These are phyloP conservation scores for Rhodotorula kratochvilovae DNA, from an alignment of 768 basidiomycete species.

Conservation along the genomic window DNA sequence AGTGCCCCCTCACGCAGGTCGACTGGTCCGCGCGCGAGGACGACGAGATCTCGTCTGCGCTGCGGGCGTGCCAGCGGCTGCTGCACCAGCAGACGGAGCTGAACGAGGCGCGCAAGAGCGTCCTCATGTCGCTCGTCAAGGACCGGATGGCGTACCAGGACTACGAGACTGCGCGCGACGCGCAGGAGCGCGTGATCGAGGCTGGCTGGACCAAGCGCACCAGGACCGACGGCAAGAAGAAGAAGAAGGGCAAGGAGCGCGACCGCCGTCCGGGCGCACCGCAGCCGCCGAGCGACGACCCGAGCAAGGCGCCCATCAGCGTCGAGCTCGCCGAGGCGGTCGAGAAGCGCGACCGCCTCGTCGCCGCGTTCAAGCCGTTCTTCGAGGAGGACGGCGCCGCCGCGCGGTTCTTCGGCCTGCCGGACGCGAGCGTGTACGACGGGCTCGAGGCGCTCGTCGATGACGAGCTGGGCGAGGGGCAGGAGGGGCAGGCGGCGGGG, in stretches of 20 bases:
- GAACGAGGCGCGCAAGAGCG: constrained; percentile 76
- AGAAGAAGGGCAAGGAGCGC: constrained; percentile 58
- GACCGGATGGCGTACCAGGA: constrained; percentile 88
- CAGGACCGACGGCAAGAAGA: constrained; percentile 58
- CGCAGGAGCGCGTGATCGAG: constrained; percentile 78
- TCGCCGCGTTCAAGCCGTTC: constrained; percentile 65
- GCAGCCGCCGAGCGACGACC: constrained; percentile 39
- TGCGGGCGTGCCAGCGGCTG: constrained; percentile 80
- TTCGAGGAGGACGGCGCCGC: constrained; percentile 63
- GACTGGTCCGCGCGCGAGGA: constrained; percentile 56
- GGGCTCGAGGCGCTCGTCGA: constrained; percentile 52
- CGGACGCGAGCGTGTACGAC: constrained; percentile 66
- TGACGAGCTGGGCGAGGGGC: not conserved
- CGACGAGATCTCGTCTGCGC: constrained; percentile 84
- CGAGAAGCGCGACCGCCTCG: constrained; percentile 71
- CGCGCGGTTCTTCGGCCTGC: constrained; percentile 70
- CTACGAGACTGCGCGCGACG: constrained; percentile 75
- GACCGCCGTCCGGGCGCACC: constrained; percentile 46
- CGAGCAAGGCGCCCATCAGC: constrained; percentile 60
- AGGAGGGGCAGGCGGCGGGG: not conserved
- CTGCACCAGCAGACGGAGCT: constrained; percentile 68
- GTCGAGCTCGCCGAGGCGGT: constrained; percentile 69
- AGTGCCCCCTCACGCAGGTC: constrained; percentile 51
- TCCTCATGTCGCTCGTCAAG: constrained; percentile 69
- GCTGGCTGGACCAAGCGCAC: constrained; percentile 70